phyloP scores from a whole-genome alignment of 2,329 filamentous ascomycete genomes.

The Dactylonectria estremocensis region DNA sequence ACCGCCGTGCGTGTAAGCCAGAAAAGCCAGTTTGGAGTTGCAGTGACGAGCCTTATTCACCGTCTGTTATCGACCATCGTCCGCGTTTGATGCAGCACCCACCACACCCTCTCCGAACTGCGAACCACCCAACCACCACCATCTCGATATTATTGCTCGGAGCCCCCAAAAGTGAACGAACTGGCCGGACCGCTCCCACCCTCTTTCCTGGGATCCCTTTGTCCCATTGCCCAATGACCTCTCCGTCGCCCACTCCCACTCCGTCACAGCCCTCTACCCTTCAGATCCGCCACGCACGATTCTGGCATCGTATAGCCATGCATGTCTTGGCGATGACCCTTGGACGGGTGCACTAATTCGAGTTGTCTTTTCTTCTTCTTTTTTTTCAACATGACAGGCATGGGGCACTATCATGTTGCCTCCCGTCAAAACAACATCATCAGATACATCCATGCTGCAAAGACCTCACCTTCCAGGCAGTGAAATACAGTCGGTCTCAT shows the following conservation, averaged over 20 bases:
- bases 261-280: slow-evolving; percentile 17
- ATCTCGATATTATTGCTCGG: neutral
- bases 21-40: slow-evolving; percentile 3
- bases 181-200: slow-evolving; percentile 20
- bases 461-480: neutral
- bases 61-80: slow-evolving; percentile 18
- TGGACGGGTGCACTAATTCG: neutral
- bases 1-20: neutral
- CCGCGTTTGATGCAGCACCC: slow-evolving; percentile 9
- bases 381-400: neutral
- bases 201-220: slow-evolving; percentile 14
- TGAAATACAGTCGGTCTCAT: slow-evolving; percentile 25
- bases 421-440: neutral
- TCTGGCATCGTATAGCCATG: slow-evolving; percentile 25
- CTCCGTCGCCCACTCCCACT: slow-evolving; percentile 21
- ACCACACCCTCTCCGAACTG: slow-evolving; percentile 7
- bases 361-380: neutral
- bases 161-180: slow-evolving; percentile 12
- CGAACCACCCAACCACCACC: slow-evolving; percentile 2
- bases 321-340: slow-evolving; percentile 14
- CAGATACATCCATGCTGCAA: slow-evolving; percentile 2
- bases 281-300: slow-evolving; percentile 32
- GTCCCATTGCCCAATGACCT: slow-evolving; percentile 28
- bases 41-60: slow-evolving; percentile 27
- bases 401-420: neutral